These are phyloP conservation scores for Paracorniculantispora psalliotae DNA, from an alignment of 2,329 filamentous ascomycete genomes.

Conservation along the genomic window DNA sequence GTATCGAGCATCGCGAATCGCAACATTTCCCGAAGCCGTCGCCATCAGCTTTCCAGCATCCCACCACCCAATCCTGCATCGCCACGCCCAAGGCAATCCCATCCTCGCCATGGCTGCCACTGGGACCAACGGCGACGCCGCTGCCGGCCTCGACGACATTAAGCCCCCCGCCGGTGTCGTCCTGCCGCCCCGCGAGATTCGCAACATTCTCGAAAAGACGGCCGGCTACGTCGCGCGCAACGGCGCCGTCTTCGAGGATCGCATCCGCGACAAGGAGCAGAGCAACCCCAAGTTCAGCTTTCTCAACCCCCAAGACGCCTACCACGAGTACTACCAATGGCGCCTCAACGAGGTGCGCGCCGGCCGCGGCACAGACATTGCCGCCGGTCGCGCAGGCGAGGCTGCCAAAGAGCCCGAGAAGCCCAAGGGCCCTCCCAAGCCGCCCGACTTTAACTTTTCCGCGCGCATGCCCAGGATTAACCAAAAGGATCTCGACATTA, in stretches of 20 bases:
- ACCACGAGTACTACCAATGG: conserved; percentile 87
- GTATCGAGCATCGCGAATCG: conserved; percentile 2
- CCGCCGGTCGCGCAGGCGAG: conserved; percentile 69
- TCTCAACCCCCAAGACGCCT: conserved; percentile 72
- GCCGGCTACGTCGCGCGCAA: conserved; percentile 80
- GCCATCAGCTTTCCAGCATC: neutral
- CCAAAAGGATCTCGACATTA: conserved; percentile 78
- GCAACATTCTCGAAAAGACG: conserved; percentile 83
- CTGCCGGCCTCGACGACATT: conserved; percentile 56
- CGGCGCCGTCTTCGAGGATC: conserved; percentile 68
- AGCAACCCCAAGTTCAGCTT: conserved; percentile 90
- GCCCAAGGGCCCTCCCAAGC: conserved; percentile 77
- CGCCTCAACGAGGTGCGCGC: conserved; percentile 78
- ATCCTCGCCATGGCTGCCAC: conserved; percentile 32
- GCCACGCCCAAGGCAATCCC: neutral
- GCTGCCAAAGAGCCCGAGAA: conserved; percentile 50
- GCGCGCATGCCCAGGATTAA: conserved; percentile 97
- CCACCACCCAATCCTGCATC: neutral
- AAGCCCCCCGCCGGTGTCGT: conserved; percentile 81
- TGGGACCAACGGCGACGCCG: conserved; percentile 48
- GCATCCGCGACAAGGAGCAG: conserved; percentile 78
- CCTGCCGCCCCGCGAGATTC: conserved; percentile 83
- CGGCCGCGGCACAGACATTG: conserved; percentile 73
- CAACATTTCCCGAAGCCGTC: conserved; percentile 4
- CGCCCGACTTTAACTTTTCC: conserved; percentile 85